Evolutionary conservation across 192 early-diverging fungal species (phyloP), one percentile per base, ranked within the genome.

Genomic region (Podila epicladia): DNA sequence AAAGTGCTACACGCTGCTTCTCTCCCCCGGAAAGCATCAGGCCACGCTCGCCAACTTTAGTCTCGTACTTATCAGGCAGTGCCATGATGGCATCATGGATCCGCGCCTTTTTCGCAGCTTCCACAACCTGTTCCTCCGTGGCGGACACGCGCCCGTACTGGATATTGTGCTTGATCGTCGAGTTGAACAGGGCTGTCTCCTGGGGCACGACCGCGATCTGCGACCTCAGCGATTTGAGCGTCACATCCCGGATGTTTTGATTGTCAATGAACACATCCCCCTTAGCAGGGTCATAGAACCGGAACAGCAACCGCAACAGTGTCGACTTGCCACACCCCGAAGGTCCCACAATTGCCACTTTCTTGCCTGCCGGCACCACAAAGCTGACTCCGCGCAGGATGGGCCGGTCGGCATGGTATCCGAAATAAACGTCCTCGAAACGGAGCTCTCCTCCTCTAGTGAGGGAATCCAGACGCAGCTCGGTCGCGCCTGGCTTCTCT

Each of bases 171-270:
- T 87, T 91, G 48, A 99, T 92, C 0, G 92, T 93, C 29, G 95
- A 90, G 72, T 99, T 99, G 89, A 99, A 99, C 57, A 99, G 82
- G 9, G 93, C 91, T 19, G 95, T 96, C 76, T 98, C 97, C 79
- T 97, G 96, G 13, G 96, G 94, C 2, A 98, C 95, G 8, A 98
- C 95, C 31, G 95, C 95, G 57, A 99, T 94, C 19, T 82, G 72
- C 6, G 85, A 71, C 31, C 98, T 88, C 78, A 99, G 84, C 48
- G 92, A 94, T 41, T 93, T 89, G 37, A 98, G 68, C n/a, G 84
- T 90, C n/a, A 98, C 80, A 41, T 92, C 67, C n/a, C 86, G 85
- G 38, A 99, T 82, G 51, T 94, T 89, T 71, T 97, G 94, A 7
- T 92, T 94, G 67, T 98, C 96, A 15, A 99, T 90, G 62, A 88